A percentile compares a stretch with the other conserved stretches of the same genome.
These are phyloP conservation scores for Phytophthora macrochlamydospora DNA, from an alignment of 352 stramenopile species.

Conservation along the genomic window DNA sequence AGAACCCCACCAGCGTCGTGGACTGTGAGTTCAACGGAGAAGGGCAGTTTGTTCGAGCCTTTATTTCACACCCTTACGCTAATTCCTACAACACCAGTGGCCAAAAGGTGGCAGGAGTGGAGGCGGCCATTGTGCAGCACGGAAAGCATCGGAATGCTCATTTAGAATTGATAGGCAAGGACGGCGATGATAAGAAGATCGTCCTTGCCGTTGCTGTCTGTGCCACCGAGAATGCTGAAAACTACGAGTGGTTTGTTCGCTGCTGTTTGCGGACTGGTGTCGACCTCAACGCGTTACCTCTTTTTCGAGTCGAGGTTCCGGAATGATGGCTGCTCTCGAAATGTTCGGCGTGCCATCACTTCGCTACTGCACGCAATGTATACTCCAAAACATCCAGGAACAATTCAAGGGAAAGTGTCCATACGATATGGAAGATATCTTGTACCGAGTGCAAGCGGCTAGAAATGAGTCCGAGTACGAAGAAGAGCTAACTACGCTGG, in stretches of 20 bases:
- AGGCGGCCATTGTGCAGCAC: conserved; percentile 15
- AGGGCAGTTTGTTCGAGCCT: conserved; percentile 14
- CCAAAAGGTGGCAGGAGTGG: conserved; percentile 16
- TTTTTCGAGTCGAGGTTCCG: no score
- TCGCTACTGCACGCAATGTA: conserved; percentile 23
- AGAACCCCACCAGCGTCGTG: conserved; percentile 8
- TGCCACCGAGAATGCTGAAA: no score
- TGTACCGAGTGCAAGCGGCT: conserved; percentile 17
- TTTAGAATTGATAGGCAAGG: conserved; percentile 13
- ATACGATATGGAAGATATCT: conserved; percentile 6
- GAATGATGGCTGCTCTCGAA: conserved; percentile 7
- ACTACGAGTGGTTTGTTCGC: no score
- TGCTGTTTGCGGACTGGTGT: no score
- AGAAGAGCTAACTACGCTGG: conserved; percentile 1
- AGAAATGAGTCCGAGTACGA: conserved; percentile 12
- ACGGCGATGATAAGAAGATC: background rate
- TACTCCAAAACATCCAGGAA: conserved; percentile 12
- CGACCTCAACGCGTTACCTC: no score
- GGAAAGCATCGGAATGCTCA: conserved; percentile 7
- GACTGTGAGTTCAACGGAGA: conserved; percentile 11
- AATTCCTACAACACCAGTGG: background rate
- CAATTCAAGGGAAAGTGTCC: conserved; percentile 5
- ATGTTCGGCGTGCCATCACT: background rate
- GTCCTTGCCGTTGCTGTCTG: no score
- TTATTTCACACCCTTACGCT: conserved; percentile 15